Percentiles rank a stretch among this genome's conserved stretches.
These are phyloP conservation scores for Emmonsiellopsis sp. DNA, from an alignment of 2,329 filamentous ascomycete genomes.

Conservation along the genomic window DNA sequence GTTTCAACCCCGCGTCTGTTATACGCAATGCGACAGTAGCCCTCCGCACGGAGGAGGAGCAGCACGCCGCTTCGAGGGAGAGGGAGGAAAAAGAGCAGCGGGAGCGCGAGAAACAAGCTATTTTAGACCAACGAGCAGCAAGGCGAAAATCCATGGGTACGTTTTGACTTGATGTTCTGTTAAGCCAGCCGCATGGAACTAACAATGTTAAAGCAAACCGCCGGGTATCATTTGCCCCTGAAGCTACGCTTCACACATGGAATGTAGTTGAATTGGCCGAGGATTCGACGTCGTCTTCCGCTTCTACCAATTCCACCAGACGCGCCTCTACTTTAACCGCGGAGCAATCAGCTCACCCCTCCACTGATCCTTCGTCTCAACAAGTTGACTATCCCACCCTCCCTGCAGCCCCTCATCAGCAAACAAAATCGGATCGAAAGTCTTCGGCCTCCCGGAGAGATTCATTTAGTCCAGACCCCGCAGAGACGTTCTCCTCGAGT, in stretches of 20 bases:
- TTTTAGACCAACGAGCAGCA: slow-evolving; percentile 69
- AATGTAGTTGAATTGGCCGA: slow-evolving; percentile 85
- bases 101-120: slow-evolving; percentile 50
- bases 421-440: slow-evolving; percentile 41
- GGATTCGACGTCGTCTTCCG: slow-evolving; percentile 70
- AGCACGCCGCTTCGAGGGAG: slow-evolving; percentile 59
- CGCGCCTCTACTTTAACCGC: slow-evolving; percentile 55
- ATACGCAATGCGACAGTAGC: slow-evolving; percentile 48
- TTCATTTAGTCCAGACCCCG: slow-evolving; percentile 57
- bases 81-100: slow-evolving; percentile 56
- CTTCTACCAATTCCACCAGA: slow-evolving; percentile 65
- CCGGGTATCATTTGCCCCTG: slow-evolving; percentile 91
- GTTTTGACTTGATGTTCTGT: slow-evolving; percentile 5
- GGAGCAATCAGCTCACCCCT: slow-evolving; percentile 29
- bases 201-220: slow-evolving; percentile 54
- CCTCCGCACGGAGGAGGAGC: slow-evolving; percentile 57
- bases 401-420: not conserved
- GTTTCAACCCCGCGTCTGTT: slow-evolving; percentile 31
- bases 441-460: slow-evolving; percentile 58
- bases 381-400: not conserved
- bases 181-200: not conserved
- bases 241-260: slow-evolving; percentile 95
- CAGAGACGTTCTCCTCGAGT: slow-evolving; percentile 65
- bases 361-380: not conserved
- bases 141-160: slow-evolving; percentile 77